Base-by-base conservation (phyloP, 192 early-diverging fungal species). In the Coemansia sp. region DNA sequence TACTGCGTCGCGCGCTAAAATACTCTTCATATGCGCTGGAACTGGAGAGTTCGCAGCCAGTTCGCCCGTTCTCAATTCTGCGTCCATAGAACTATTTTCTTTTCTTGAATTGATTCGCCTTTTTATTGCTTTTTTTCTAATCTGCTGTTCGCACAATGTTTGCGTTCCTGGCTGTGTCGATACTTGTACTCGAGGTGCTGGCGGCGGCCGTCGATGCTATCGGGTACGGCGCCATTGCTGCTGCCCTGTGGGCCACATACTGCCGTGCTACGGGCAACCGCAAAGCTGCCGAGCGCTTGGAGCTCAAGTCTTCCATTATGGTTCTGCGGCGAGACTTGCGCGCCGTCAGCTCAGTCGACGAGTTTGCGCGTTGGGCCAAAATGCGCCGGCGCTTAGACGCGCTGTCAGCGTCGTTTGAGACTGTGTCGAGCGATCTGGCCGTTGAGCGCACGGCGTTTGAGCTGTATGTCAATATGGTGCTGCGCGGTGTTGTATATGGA, bases 331-430 rank as follows among this genome's bases (percentile, higher is more conserved):
- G 70, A 28, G 87, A 90, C 6, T 82, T 93, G 28, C 70, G 78
- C 28, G 61, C 75, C 44, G 90, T 89, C 40, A 91, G 88, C 31
- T 88, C 89, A 0, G 90, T 89, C 78, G 92, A 95, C 71, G 86
- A 94, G 81, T 95, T 95, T 85, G 91, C 94, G 21, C 88, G 86
- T 72, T 95, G 94, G 94, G 94, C 94, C 42, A 93, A 92, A 79
- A 66, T 93, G 66, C 85, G 90, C 40, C 85, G 94, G 65, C 84
- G 86, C 62, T 82, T 92, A 58, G 94, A 95, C 68, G 85, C 86
- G 26, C 68, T 80, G 44, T 83, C 88, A 11, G 83, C 84, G n/a
- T 86, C 87, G 53, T 86, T 88, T 47, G 90, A 94, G 52, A 82
- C 78, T 26, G 54, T 74, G 21, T 78, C 81, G 7, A 82, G 84